A percentile compares a stretch with the other conserved stretches of the same genome.
Evolutionary conservation across 2,329 filamentous ascomycete species (phyloP).

Genomic region (Claviceps digitariae): DNA sequence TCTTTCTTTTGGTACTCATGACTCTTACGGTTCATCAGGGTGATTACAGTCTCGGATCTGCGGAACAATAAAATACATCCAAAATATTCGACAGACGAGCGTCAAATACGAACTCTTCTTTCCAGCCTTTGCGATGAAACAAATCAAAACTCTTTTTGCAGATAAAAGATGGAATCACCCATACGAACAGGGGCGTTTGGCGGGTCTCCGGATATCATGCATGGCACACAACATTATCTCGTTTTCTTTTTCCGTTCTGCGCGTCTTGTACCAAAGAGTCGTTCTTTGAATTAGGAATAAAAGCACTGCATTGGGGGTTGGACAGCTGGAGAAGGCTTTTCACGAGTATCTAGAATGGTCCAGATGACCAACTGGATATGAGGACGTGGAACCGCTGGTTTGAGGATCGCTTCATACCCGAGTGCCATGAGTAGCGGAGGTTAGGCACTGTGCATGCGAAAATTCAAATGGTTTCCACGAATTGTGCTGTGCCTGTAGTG

Average conservation of each 20-base stretch:
- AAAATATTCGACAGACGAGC: constrained; percentile 28
- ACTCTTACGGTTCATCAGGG: constrained; percentile 36
- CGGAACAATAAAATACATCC: constrained; percentile 41
- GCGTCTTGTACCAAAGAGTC: constrained; percentile 32
- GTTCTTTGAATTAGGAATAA: constrained; percentile 27
- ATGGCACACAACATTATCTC: constrained; percentile 41
- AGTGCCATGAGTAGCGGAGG: constrained; percentile 34
- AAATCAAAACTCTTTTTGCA: constrained; percentile 29
- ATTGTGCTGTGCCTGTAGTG: constrained; percentile 1
- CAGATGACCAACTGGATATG: constrained; percentile 28
- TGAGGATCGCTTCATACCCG: constrained; percentile 51
- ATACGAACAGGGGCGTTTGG: constrained; percentile 56
- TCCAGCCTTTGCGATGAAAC: neutral
- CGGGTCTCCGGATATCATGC: constrained; percentile 71
- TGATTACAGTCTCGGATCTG: constrained; percentile 44
- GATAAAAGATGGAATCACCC: constrained; percentile 59
- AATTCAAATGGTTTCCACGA: constrained; percentile 44
- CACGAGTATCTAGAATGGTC: constrained; percentile 37
- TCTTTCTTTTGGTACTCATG: constrained; percentile 35
- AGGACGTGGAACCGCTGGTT: constrained; percentile 49
- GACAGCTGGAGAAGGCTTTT: constrained; percentile 45
- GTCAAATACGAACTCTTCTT: constrained; percentile 29
- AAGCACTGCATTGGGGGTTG: constrained; percentile 39
- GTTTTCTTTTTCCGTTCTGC: constrained; percentile 29
- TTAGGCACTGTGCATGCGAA: constrained; percentile 42